These are phyloP conservation scores for Vigna mungo DNA, from an alignment of 306 rosid species.

Conservation along the genomic window DNA sequence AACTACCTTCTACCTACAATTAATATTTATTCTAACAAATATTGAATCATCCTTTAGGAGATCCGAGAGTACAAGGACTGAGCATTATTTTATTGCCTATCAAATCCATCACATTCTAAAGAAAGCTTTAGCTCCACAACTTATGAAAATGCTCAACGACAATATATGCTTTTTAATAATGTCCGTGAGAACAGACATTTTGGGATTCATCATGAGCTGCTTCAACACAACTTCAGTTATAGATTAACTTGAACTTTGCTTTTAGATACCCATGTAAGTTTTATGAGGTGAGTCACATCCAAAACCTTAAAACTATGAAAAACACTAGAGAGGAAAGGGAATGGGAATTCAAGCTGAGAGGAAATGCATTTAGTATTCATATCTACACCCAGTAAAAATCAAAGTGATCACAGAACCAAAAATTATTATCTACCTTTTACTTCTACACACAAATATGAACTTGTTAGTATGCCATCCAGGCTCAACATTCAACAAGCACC, in stretches of 20 bases:
- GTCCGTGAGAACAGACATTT: background rate
- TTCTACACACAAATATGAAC: conserved; percentile 27
- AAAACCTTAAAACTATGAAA: background rate
- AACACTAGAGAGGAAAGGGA: too few species aligned
- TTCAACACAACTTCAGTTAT: background rate
- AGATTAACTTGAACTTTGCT: background rate
- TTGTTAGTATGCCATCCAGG: conserved; percentile 1
- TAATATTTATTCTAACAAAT: too few species aligned
- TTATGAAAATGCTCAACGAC: too few species aligned
- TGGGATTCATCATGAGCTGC: background rate
- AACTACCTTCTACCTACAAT: too few species aligned
- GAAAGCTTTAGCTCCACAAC: background rate
- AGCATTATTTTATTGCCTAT: background rate
- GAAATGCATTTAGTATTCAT: too few species aligned
- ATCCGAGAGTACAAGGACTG: background rate
- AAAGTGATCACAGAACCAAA: too few species aligned
- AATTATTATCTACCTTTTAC: conserved; percentile 25
- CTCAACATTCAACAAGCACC: conserved; percentile 27
- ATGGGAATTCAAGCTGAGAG: too few species aligned
- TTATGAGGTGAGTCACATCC: background rate
- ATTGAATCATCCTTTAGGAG: background rate
- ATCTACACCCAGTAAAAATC: too few species aligned
- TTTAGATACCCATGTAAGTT: background rate
- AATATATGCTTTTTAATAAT: background rate
- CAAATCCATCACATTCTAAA: background rate